phyloP scores from a whole-genome alignment of 371 early-diverging fungal species.

The Mucor mucedo region DNA sequence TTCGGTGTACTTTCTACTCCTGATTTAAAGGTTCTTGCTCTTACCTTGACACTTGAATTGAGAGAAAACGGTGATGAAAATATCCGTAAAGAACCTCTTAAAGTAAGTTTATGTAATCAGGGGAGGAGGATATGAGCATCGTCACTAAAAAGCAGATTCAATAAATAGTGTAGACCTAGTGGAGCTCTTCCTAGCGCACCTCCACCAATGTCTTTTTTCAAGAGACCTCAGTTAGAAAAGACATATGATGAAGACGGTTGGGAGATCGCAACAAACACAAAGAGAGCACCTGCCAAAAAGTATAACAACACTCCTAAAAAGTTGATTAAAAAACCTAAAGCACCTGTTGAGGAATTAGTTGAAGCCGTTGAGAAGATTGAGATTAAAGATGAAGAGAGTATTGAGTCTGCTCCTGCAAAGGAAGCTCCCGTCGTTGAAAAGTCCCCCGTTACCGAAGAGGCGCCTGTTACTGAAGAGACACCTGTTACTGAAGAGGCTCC shows the following conservation, averaged over 20 bases:
- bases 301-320: slow-evolving; percentile 14
- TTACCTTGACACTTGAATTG: slow-evolving; percentile 86
- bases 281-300: slow-evolving; percentile 33
- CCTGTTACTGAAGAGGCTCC: slow-evolving; percentile 18
- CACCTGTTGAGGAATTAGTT: slow-evolving; percentile 14
- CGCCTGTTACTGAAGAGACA: slow-evolving; percentile 1
- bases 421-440: background rate
- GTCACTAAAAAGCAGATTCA: background rate
- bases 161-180: slow-evolving; percentile 39
- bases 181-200: slow-evolving; percentile 48
- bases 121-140: background rate
- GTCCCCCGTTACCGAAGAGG: slow-evolving; percentile 16
- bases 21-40: slow-evolving; percentile 90
- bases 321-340: slow-evolving; percentile 7
- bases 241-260: slow-evolving; percentile 57
- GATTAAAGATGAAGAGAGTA: slow-evolving; percentile 1
- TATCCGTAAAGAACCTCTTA: slow-evolving; percentile 67
- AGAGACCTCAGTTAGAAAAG: slow-evolving; percentile 22
- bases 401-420: background rate
- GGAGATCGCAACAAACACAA: slow-evolving; percentile 46
- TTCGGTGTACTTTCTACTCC: slow-evolving; percentile 79
- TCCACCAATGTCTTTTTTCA: slow-evolving; percentile 34
- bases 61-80: slow-evolving; percentile 69
- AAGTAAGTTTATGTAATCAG: slow-evolving; percentile 26
- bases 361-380: slow-evolving; percentile 20